Evolutionary conservation across 108 stramenopile genomes (phyloP).

Genomic region (Conticribra guillardii): DNA sequence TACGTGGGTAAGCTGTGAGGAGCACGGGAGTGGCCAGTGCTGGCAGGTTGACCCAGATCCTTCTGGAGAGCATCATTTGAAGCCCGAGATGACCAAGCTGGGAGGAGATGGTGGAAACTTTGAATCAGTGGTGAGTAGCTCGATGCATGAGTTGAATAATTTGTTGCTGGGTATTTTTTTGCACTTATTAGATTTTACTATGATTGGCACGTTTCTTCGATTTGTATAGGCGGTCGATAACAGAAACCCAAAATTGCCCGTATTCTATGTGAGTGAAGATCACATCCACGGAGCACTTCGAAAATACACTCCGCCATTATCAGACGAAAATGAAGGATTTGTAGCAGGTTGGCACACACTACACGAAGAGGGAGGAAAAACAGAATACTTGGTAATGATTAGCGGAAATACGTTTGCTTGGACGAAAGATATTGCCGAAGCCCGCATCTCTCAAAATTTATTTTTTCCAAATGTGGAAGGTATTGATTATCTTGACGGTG

Average conservation of each 20-base stretch:
- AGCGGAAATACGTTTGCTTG: conserved; percentile 30
- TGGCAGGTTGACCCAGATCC: conserved; percentile 73
- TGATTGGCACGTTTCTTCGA: not conserved
- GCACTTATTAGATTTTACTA: not conserved
- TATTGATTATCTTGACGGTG: conserved; percentile 47
- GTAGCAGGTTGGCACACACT: conserved; percentile 42
- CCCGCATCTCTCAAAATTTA: conserved; percentile 28
- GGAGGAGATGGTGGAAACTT: conserved; percentile 41
- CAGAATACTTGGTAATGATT: conserved; percentile 36
- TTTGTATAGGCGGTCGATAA: conserved; percentile 34
- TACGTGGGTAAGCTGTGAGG: conserved; percentile 72
- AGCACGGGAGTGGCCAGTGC: conserved; percentile 47
- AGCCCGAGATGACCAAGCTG: conserved; percentile 23
- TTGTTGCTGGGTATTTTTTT: not conserved
- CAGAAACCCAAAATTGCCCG: conserved; percentile 38
- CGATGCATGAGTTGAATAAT: too few relatives aligned
- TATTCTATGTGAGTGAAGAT: conserved; percentile 53
- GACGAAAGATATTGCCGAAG: conserved; percentile 33
- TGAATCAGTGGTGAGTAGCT: conserved; percentile 42
- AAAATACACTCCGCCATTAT: conserved; percentile 41
- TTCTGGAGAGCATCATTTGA: conserved; percentile 25
- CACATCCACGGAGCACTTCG: conserved; percentile 19
- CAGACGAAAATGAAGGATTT: conserved; percentile 3
- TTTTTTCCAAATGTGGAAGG: conserved; percentile 56
- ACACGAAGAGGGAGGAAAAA: conserved; percentile 32